A percentile compares a stretch with the other conserved stretches of the same genome.
Conservation (phyloP, 2,329 filamentous ascomycete genomes). For the Fusarium globosum region DNA sequence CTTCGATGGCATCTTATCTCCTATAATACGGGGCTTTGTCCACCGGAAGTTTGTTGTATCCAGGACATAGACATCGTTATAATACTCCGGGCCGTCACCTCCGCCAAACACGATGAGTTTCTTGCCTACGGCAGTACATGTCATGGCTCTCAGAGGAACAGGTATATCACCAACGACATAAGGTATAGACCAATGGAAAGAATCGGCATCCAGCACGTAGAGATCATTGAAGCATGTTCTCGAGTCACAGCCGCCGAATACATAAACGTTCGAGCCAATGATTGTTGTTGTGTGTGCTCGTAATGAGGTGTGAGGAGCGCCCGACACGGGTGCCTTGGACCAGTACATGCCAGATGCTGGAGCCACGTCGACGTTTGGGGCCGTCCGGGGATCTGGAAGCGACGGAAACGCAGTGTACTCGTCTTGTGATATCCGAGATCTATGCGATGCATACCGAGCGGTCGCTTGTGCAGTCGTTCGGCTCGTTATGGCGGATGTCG, state of each 20-base stretch:
- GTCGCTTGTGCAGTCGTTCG: slow-evolving; percentile 41
- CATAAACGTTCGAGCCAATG: slow-evolving; percentile 73
- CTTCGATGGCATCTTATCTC: slow-evolving; percentile 68
- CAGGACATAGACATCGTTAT: slow-evolving; percentile 78
- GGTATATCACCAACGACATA: slow-evolving; percentile 73
- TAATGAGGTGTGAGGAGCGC: slow-evolving; percentile 68
- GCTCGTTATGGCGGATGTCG: slow-evolving; percentile 63
- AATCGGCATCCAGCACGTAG: slow-evolving; percentile 75
- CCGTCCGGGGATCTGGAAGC: slow-evolving; percentile 65
- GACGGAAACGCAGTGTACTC: slow-evolving; percentile 65
- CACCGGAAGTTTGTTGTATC: slow-evolving; percentile 77
- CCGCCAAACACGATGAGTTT: slow-evolving; percentile 77
- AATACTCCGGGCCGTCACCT: slow-evolving; percentile 76
- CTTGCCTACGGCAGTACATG: slow-evolving; percentile 76
- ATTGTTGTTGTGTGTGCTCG: slow-evolving; percentile 75
- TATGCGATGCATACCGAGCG: slow-evolving; percentile 25
- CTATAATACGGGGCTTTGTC: slow-evolving; percentile 69
- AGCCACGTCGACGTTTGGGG: slow-evolving; percentile 69
- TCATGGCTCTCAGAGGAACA: slow-evolving; percentile 75
- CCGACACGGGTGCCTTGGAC: slow-evolving; percentile 73
- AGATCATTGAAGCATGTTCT: slow-evolving; percentile 75
- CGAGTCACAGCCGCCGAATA: slow-evolving; percentile 76
- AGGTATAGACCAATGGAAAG: slow-evolving; percentile 76
- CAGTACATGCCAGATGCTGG: slow-evolving; percentile 80
- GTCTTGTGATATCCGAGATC: slow-evolving; percentile 49